Percentiles rank a stretch among this genome's conserved stretches.
phyloP scores from a whole-genome alignment of 2,329 filamentous ascomycete genomes.

The Neurospora crassa region DNA sequence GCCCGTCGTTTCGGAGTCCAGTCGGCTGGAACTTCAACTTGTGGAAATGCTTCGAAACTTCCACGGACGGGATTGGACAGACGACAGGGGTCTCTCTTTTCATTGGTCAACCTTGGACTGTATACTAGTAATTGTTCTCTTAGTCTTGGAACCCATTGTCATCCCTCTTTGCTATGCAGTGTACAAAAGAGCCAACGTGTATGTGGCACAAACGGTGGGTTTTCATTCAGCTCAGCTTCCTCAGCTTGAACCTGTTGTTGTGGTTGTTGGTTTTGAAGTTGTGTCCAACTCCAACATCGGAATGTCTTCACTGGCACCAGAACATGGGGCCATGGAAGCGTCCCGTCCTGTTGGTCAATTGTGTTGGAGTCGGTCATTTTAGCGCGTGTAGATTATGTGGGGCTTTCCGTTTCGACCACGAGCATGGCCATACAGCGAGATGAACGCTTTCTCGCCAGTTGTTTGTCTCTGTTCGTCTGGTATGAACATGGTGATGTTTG shows the following conservation, averaged over 20 bases:
- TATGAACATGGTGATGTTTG: background rate
- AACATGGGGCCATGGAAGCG: background rate
- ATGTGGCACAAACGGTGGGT: background rate
- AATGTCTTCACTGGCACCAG: background rate
- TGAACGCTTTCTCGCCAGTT: background rate
- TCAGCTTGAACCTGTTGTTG: background rate
- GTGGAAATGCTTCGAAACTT: slow-evolving; percentile 19
- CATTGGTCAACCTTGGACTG: background rate
- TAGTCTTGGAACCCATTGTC: background rate
- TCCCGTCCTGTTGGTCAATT: background rate
- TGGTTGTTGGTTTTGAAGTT: background rate
- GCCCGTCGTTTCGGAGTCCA: slow-evolving; percentile 6
- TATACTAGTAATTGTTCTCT: background rate
- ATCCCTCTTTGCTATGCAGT: background rate
- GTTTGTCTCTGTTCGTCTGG: background rate
- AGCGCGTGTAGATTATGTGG: background rate
- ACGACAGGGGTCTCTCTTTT: background rate
- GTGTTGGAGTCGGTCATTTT: background rate
- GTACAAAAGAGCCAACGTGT: background rate
- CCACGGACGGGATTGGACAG: slow-evolving; percentile 10
- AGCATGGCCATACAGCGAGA: background rate
- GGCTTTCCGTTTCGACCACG: background rate
- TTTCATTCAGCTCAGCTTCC: background rate
- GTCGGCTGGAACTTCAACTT: background rate
- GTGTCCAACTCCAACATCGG: background rate